phyloP scores from a whole-genome alignment of 371 early-diverging fungal species.

The Lichtheimia ornata region DNA sequence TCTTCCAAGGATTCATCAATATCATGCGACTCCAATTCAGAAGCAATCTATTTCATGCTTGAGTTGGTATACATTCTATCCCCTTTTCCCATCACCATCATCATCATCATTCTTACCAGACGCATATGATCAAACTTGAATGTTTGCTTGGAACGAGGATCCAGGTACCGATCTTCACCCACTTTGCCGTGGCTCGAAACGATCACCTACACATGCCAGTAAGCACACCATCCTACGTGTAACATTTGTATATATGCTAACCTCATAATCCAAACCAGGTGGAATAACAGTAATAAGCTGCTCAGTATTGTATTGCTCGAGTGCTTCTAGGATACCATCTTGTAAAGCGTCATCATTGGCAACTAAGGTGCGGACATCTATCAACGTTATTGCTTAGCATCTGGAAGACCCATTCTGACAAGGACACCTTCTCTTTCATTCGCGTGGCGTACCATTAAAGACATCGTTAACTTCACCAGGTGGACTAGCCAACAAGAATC shows the following conservation, averaged over 20 bases:
- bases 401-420: no score
- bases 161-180: constrained; percentile 67
- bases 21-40: constrained; percentile 60
- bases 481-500: constrained; percentile 84
- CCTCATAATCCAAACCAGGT: constrained; percentile 67
- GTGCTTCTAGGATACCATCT: constrained; percentile 65
- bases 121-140: constrained; percentile 80
- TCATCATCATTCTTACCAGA: constrained; percentile 41
- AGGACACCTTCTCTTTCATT: no score
- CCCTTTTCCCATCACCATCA: background rate
- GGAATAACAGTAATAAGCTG: constrained; percentile 74
- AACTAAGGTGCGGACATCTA: constrained; percentile 88
- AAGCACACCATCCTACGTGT: background rate
- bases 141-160: constrained; percentile 68
- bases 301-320: constrained; percentile 85
- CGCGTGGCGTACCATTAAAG: constrained; percentile 73
- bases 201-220: constrained; percentile 52
- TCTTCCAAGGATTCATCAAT: constrained; percentile 48
- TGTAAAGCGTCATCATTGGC: constrained; percentile 81
- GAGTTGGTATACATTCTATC: background rate
- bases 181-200: constrained; percentile 73
- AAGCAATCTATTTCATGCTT: constrained; percentile 42
- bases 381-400: no score
- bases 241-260: constrained; percentile 10
- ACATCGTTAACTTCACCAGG: constrained; percentile 98